Base-by-base conservation (phyloP, 2,329 filamentous ascomycete genomes). In the Epichloe sp. region DNA sequence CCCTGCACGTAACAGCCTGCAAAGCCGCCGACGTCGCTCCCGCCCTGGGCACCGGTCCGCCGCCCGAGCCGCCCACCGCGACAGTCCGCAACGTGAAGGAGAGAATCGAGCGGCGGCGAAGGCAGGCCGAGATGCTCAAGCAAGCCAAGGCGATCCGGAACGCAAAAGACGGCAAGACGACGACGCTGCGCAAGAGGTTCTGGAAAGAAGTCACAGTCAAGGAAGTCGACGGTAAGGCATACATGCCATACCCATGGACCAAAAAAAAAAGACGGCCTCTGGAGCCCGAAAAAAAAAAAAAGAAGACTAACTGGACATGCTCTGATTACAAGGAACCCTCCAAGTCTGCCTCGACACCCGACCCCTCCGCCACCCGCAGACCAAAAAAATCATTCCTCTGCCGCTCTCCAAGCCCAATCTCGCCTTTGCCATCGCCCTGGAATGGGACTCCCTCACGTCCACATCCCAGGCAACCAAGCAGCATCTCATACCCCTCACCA, bases 401-500 rank as follows among this genome's bases (percentile, higher is more conserved):
- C 90, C 93, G 0, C 60, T 71, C 2, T 78, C 76, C 52, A 97
- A 96, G 70, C 82, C 82, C 35, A 79, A 88, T 61, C 83, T 97
- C 40, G 91, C 91, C 23, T 77, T 83, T 44, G 87, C 88, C 52
- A 82, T 98, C 55, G 93, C 91, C 3, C 71, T 94, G 44, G 93
- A 98, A 72, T 98, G 93, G 93, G 90, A 96, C 65, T 75, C 85
- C 77, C 77, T 98, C 54, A 77, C 83, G 23, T 86, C 86, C 14
- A 82, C 86, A 3, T 84, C 90, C 63, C 88, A 97, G 68, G 88
- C 89, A 0, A 78, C 90, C 40, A 87, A 85, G 65, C 80, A 86
- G 53, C 88, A 97, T 69, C 80, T 94, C 46, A 91, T 96, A 57
- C 93, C 93, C 14, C 73, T 98, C 56, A 97, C 90, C 3, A 89